Evolutionary conservation across 176 grass and related monocot species (phyloP).

Genomic region (Cenchrus fungigraminus): DNA sequence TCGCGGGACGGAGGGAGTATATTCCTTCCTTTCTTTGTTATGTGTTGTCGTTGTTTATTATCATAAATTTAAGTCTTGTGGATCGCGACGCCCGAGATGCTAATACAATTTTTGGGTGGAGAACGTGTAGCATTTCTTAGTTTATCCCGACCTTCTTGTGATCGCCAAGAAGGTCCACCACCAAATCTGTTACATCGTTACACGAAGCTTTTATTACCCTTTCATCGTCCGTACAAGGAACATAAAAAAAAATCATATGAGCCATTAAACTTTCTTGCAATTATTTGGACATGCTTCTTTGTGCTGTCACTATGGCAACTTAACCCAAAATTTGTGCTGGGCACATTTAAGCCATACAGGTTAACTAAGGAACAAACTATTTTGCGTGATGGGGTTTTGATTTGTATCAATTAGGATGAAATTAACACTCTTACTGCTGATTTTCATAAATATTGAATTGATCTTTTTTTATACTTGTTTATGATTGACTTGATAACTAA

Average conservation of each 20-base stretch:
- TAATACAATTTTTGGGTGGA: neutral
- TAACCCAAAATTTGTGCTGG: no score
- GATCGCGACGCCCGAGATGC: slow-evolving; percentile 13
- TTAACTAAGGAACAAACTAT: neutral
- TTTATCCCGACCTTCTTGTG: neutral
- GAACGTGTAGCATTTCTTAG: neutral
- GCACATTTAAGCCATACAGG: no score
- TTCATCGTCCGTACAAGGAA: neutral
- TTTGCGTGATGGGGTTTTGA: neutral
- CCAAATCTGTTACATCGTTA: neutral
- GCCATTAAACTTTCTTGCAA: neutral
- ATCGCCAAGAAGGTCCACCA: neutral
- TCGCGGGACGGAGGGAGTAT: no score
- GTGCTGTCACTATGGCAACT: neutral
- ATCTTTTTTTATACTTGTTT: neutral
- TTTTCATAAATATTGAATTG: neutral
- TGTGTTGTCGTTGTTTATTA: slow-evolving; percentile 20
- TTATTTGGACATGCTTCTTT: neutral
- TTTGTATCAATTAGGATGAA: neutral
- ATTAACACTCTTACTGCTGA: neutral
- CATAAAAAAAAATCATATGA: neutral
- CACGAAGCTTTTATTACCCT: neutral
- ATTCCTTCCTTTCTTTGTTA: neutral
- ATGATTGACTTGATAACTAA: neutral
- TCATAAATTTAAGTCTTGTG: neutral